Evolutionary conservation across 257 asterid species (phyloP).

Genomic region (Solanum tarapatanum): DNA sequence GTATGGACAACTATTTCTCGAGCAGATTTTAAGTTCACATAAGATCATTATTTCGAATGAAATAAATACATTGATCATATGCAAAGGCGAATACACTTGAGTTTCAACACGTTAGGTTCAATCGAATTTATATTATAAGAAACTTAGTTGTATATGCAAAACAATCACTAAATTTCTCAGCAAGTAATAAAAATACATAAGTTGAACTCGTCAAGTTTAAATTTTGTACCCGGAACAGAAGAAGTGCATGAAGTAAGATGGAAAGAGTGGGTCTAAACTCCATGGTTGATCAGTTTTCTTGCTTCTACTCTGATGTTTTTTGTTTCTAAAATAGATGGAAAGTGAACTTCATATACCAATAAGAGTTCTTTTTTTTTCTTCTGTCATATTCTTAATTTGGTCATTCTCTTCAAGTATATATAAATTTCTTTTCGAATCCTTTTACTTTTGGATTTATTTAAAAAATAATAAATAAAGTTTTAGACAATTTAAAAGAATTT

Average conservation of each 20-base stretch:
- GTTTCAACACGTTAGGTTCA: neutral
- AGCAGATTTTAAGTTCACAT: neutral
- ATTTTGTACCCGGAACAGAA: neutral
- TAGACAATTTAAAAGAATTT: too few species aligned
- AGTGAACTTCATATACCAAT: neutral
- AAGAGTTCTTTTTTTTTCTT: neutral
- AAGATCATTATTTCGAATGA: neutral
- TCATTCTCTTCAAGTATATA: neutral
- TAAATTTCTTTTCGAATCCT: neutral
- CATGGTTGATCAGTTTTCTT: neutral
- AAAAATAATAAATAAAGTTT: neutral
- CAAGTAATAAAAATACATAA: neutral
- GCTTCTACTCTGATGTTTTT: neutral
- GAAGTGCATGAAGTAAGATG: slow-evolving; percentile 3
- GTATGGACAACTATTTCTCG: neutral
- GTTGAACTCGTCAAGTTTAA: neutral
- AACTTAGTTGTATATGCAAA: neutral
- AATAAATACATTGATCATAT: neutral
- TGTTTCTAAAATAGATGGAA: neutral
- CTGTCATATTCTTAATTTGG: neutral
- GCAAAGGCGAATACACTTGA: neutral
- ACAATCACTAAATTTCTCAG: neutral
- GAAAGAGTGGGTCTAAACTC: neutral
- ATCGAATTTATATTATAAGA: neutral
- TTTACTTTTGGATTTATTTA: neutral